Percentiles rank a stretch among this genome's conserved stretches.
Evolutionary conservation across 805 yeast species (phyloP).

Genomic region (Ogataea henricii): DNA sequence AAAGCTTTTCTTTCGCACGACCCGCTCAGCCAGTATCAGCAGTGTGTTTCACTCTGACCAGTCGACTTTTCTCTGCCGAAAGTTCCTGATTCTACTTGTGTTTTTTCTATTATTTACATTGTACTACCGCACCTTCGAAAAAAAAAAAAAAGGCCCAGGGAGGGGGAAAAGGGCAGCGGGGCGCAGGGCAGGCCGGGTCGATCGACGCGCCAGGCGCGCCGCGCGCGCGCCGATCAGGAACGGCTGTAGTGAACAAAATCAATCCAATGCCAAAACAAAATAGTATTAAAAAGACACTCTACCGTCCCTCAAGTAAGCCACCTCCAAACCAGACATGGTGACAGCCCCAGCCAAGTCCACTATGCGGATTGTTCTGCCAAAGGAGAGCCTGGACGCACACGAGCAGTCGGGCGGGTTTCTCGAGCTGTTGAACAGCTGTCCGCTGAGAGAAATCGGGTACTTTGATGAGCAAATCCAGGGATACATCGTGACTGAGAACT

Average conservation of each 20-base stretch:
- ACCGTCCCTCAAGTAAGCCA: background rate
- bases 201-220: background rate
- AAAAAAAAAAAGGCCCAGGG: background rate
- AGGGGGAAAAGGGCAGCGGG: no score
- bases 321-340: no score
- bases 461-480: slow-evolving; percentile 21
- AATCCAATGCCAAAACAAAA: background rate
- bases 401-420: slow-evolving; percentile 1
- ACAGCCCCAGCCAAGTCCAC: no score
- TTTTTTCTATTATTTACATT: background rate
- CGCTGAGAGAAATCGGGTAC: slow-evolving; percentile 11
- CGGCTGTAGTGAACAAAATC: background rate
- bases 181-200: slow-evolving; percentile 4
- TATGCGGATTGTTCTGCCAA: slow-evolving; percentile 7
- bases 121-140: background rate
- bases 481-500: slow-evolving; percentile 11
- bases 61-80: background rate
- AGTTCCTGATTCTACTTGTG: background rate
- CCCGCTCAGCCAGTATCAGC: no score
- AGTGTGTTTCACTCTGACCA: no score
- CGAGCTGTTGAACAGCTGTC: slow-evolving; percentile 2
- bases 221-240: slow-evolving; percentile 2
- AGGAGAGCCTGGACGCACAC: background rate
- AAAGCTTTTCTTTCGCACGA: no score
- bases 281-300: no score